Evolutionary conservation across 1,139 yeast species (phyloP).

Genomic region (Candida sojae): DNA sequence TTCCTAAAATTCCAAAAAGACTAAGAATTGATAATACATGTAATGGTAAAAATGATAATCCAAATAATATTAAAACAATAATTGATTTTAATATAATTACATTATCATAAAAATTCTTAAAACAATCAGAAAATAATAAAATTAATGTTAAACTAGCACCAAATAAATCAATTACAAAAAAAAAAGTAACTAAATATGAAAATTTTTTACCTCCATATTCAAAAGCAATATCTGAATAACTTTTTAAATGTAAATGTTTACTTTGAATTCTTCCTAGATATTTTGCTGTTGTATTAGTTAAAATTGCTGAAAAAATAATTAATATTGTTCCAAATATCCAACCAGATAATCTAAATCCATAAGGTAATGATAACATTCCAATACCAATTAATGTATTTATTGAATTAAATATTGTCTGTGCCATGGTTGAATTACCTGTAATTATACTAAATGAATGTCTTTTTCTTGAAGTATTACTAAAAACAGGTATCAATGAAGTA

Average conservation of each 20-base stretch:
- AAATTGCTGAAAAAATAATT: slow-evolving; percentile 55
- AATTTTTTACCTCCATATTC: slow-evolving; percentile 44
- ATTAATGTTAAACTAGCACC: slow-evolving; percentile 81
- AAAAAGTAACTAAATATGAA: slow-evolving; percentile 62
- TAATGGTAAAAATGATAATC: slow-evolving; percentile 74
- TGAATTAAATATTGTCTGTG: slow-evolving; percentile 87
- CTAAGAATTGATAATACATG: slow-evolving; percentile 71
- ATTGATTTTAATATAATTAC: slow-evolving; percentile 51
- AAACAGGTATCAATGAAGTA: slow-evolving; percentile 13
- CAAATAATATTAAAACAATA: slow-evolving; percentile 50
- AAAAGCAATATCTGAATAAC: slow-evolving; percentile 50
- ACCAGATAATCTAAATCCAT: slow-evolving; percentile 79
- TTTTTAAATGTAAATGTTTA: slow-evolving; percentile 29
- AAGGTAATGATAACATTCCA: slow-evolving; percentile 81
- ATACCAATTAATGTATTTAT: slow-evolving; percentile 85
- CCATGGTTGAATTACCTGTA: slow-evolving; percentile 55
- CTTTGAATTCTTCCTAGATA: slow-evolving; percentile 36
- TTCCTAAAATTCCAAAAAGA: slow-evolving; percentile 72
- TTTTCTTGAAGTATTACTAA: slow-evolving; percentile 10
- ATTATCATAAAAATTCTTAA: slow-evolving; percentile 62
- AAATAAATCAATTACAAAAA: slow-evolving; percentile 74
- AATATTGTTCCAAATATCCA: slow-evolving; percentile 68
- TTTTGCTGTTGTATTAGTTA: slow-evolving; percentile 72
- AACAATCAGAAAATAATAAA: slow-evolving; percentile 82
- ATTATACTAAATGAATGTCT: slow-evolving; percentile 13